Evolutionary conservation across 345 rosid genomes (phyloP).

Genomic region (Bruguiera parviflora): DNA sequence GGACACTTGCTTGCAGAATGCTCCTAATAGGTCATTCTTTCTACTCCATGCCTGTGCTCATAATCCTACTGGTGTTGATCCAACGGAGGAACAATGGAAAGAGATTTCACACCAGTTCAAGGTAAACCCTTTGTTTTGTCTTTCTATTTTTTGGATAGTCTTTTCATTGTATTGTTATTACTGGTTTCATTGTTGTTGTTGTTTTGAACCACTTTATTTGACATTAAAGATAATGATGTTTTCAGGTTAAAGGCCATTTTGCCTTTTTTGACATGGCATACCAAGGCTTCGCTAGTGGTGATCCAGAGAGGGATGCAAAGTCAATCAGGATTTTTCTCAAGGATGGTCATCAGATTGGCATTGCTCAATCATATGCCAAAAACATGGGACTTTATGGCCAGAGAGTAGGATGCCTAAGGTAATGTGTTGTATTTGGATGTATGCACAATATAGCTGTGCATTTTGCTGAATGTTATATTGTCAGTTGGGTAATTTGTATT

Average conservation of each 20-base stretch:
- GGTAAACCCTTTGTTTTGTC: slow-evolving; percentile 30
- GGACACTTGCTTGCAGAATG: slow-evolving; percentile 47
- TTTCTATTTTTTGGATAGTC: background rate
- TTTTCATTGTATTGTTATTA: slow-evolving; percentile 1
- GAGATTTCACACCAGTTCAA: slow-evolving; percentile 84
- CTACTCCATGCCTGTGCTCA: slow-evolving; percentile 89
- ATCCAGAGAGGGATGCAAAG: slow-evolving; percentile 92
- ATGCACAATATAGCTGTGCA: background rate
- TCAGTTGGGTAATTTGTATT: background rate
- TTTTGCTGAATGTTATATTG: too few relatives aligned
- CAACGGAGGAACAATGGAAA: slow-evolving; percentile 90
- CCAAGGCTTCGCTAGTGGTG: slow-evolving; percentile 98
- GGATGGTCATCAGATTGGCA: slow-evolving; percentile 88
- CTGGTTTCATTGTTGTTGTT: background rate
- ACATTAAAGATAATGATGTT: slow-evolving; percentile 8
- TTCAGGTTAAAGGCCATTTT: slow-evolving; percentile 78
- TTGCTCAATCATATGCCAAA: slow-evolving; percentile 93
- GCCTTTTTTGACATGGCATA: slow-evolving; percentile 98
- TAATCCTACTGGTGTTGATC: slow-evolving; percentile 98
- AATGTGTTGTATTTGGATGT: slow-evolving; percentile 14
- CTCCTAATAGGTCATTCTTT: slow-evolving; percentile 89
- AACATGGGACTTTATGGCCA: slow-evolving; percentile 99
- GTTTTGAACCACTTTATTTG: background rate
- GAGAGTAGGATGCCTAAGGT: slow-evolving; percentile 97
- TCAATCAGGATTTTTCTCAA: slow-evolving; percentile 87